These are phyloP conservation scores for Rauvolfia tetraphylla DNA, from an alignment of 257 asterid species.

Conservation along the genomic window DNA sequence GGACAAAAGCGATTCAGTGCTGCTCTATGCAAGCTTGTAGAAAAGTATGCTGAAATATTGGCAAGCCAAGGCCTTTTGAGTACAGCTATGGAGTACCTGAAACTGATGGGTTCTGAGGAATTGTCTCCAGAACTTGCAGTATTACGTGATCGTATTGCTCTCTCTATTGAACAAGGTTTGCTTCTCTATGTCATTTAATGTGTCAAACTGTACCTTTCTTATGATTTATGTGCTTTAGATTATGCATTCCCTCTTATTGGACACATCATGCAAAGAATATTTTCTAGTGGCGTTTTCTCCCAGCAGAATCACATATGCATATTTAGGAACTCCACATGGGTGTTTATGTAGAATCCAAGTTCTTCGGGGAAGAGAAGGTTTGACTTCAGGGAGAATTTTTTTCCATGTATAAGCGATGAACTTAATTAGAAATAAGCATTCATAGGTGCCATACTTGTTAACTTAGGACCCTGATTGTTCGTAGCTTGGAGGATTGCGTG, in stretches of 20 bases:
- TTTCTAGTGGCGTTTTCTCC: background rate
- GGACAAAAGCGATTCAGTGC: slow-evolving; percentile 88
- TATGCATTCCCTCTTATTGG: background rate
- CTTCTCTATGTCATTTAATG: background rate
- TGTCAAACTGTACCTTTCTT: background rate
- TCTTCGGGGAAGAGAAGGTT: no score
- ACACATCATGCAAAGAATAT: background rate
- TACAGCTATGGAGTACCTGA: slow-evolving; percentile 88
- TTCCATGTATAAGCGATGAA: background rate
- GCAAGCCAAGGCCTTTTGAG: slow-evolving; percentile 94
- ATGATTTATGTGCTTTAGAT: background rate
- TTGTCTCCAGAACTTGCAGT: slow-evolving; percentile 80
- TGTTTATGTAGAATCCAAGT: background rate
- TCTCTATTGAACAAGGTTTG: slow-evolving; percentile 73
- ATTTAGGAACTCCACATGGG: background rate
- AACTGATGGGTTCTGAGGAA: slow-evolving; percentile 85
- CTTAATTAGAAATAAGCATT: background rate
- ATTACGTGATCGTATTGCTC: slow-evolving; percentile 83
- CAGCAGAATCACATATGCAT: background rate
- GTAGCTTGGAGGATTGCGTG: background rate
- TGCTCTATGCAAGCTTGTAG: slow-evolving; percentile 80
- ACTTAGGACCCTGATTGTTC: background rate
- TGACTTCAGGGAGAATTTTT: background rate
- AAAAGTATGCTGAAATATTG: slow-evolving; percentile 93
- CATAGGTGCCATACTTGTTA: background rate